Evolutionary conservation across 148 eudicot species (phyloP).

Genomic region (Rhododendron molle): DNA sequence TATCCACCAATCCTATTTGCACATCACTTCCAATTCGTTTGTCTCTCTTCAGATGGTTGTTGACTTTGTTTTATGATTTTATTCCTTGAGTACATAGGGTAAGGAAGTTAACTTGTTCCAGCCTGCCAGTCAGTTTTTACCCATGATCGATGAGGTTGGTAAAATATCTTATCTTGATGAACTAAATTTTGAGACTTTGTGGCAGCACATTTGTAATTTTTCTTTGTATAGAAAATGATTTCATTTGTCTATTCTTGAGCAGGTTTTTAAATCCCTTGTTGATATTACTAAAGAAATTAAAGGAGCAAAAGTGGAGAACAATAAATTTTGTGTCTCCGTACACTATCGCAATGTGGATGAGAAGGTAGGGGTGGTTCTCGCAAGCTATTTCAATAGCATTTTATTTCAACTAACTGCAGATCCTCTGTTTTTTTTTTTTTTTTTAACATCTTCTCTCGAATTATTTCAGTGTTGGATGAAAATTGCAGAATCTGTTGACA

Average conservation of each 20-base stretch:
- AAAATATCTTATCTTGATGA: not conserved
- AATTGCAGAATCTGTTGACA: slow-evolving; percentile 51
- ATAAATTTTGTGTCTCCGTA: slow-evolving; percentile 90
- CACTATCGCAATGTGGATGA: slow-evolving; percentile 96
- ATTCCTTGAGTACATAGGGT: slow-evolving; percentile 43
- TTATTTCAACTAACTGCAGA: not conserved
- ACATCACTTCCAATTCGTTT: not conserved
- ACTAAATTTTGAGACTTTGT: not conserved
- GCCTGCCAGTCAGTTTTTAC: slow-evolving; percentile 86
- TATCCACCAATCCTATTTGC: slow-evolving; percentile 3
- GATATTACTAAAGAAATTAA: slow-evolving; percentile 57
- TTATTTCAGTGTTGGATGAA: slow-evolving; percentile 60
- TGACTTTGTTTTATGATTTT: not conserved
- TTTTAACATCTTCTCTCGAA: not conserved
- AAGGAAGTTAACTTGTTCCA: slow-evolving; percentile 85
- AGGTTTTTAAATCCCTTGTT: slow-evolving; percentile 70
- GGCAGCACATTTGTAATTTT: not conserved
- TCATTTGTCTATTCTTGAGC: slow-evolving; percentile 14
- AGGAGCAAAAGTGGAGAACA: slow-evolving; percentile 85
- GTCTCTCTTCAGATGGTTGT: not conserved
- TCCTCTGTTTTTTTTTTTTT: not conserved
- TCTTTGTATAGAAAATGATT: not conserved
- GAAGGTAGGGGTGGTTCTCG: slow-evolving; percentile 41
- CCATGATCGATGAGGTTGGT: slow-evolving; percentile 87
- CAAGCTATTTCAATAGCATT: not conserved